Evolutionary conservation across 192 early-diverging fungal genomes (phyloP).

Genomic region (Backusella luteola): DNA sequence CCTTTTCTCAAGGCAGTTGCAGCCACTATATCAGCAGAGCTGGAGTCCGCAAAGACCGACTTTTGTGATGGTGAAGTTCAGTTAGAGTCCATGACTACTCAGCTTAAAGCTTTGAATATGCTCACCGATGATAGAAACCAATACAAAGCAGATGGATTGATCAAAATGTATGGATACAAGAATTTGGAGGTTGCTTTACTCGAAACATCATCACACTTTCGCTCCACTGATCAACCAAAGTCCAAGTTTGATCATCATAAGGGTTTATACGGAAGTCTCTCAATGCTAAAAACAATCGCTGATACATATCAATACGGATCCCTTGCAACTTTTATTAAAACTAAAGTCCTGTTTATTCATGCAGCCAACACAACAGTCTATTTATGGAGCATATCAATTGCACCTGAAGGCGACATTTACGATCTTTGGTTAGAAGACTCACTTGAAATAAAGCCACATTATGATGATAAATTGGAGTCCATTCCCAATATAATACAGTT

Average conservation of each 20-base stretch:
- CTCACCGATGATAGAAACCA: neutral
- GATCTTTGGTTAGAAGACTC: constrained; percentile 1
- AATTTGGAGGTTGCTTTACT: neutral
- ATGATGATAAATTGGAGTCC: neutral
- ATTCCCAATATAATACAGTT: neutral
- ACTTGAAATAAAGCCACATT: neutral
- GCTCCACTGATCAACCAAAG: neutral
- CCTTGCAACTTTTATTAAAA: neutral
- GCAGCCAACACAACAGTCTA: neutral
- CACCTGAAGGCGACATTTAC: neutral
- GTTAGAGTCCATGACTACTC: neutral
- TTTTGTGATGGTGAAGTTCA: constrained; percentile 1
- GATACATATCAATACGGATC: neutral
- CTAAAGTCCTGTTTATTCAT: neutral
- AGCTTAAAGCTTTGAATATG: neutral
- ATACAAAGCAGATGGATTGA: neutral
- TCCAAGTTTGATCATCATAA: constrained; percentile 4
- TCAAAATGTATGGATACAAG: neutral
- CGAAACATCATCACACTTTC: neutral
- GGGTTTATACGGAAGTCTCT: neutral
- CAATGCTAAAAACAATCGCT: constrained; percentile 10
- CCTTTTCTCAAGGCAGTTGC: neutral
- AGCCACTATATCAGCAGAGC: neutral
- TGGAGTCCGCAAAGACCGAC: neutral
- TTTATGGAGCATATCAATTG: neutral